Conservation (phyloP, 2,329 filamentous ascomycete genomes). For the Alternaria dauci region DNA sequence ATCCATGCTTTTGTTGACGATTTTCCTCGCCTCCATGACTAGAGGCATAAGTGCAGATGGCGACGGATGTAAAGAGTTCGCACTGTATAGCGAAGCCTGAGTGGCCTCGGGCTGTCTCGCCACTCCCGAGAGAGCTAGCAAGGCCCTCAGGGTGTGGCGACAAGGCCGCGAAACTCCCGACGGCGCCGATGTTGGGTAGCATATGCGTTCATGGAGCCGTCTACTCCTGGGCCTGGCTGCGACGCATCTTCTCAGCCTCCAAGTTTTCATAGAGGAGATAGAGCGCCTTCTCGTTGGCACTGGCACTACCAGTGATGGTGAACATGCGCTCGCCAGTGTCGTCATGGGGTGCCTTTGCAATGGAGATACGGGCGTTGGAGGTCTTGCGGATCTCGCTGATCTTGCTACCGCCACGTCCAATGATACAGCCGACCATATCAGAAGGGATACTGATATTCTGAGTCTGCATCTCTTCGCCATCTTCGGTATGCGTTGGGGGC, state of each 20-base stretch:
- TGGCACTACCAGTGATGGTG: conserved; percentile 95
- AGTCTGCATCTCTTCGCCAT: conserved; percentile 96
- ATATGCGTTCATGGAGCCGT: conserved; percentile 9
- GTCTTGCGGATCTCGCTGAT: conserved; percentile 99
- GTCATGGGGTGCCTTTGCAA: conserved; percentile 95
- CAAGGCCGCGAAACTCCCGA: neutral
- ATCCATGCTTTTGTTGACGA: conserved; percentile 42
- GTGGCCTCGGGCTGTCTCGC: conserved; percentile 4
- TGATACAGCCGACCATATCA: conserved; percentile 99
- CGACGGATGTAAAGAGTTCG: conserved; percentile 8
- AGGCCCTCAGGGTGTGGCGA: neutral
- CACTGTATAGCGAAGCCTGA: conserved; percentile 6
- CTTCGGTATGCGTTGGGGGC: conserved; percentile 87
- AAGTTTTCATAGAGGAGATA: conserved; percentile 98
- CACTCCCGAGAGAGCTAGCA: neutral
- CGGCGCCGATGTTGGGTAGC: conserved; percentile 1
- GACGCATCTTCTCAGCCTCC: conserved; percentile 98
- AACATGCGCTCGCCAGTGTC: conserved; percentile 99
- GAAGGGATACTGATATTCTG: conserved; percentile 99
- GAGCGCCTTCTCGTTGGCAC: conserved; percentile 93
- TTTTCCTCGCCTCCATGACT: conserved; percentile 11
- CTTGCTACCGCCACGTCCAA: conserved; percentile 92
- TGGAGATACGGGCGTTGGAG: conserved; percentile 95
- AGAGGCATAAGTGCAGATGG: conserved; percentile 9
- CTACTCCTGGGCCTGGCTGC: conserved; percentile 73